A percentile compares a stretch with the other conserved stretches of the same genome.
Conservation (phyloP, 495 filamentous ascomycete species). For the Lophiotrema nucula region DNA sequence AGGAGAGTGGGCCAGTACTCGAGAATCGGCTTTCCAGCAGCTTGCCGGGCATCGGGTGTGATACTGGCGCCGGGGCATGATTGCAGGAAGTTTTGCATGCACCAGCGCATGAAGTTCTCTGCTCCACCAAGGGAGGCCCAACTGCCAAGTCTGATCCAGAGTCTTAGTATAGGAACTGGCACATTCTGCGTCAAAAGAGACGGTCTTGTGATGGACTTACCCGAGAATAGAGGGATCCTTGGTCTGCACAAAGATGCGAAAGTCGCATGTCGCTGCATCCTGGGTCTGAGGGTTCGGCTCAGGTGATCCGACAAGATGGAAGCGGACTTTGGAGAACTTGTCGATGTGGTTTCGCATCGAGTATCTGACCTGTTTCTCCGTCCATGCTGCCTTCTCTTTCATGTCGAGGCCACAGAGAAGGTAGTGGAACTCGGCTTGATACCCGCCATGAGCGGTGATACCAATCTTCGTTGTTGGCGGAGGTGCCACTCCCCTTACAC, state of each 20-base stretch:
- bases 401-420: slow-evolving; percentile 47
- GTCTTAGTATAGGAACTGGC: too few relatives aligned
- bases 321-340: slow-evolving; percentile 28
- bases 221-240: too few relatives aligned
- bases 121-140: slow-evolving; percentile 32
- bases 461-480: slow-evolving; percentile 53
- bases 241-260: slow-evolving; percentile 41
- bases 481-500: slow-evolving; percentile 46
- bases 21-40: slow-evolving; percentile 30
- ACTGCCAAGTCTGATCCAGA: slow-evolving; percentile 26
- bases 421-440: slow-evolving; percentile 43
- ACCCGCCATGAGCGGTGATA: slow-evolving; percentile 47
- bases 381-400: slow-evolving; percentile 46
- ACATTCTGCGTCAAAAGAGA: not conserved
- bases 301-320: slow-evolving; percentile 35
- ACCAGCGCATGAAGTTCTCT: slow-evolving; percentile 37
- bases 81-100: slow-evolving; percentile 32
- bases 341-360: slow-evolving; percentile 16
- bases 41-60: slow-evolving; percentile 31
- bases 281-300: slow-evolving; percentile 37
- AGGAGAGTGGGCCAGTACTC: slow-evolving; percentile 37
- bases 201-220: too few relatives aligned
- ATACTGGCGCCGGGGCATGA: slow-evolving; percentile 26
- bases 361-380: slow-evolving; percentile 44
- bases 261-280: slow-evolving; percentile 35